Evolutionary conservation across 2,329 filamentous ascomycete genomes (phyloP), one percentile per base, ranked within the genome.

Genomic region (Trichothecium roseum): DNA sequence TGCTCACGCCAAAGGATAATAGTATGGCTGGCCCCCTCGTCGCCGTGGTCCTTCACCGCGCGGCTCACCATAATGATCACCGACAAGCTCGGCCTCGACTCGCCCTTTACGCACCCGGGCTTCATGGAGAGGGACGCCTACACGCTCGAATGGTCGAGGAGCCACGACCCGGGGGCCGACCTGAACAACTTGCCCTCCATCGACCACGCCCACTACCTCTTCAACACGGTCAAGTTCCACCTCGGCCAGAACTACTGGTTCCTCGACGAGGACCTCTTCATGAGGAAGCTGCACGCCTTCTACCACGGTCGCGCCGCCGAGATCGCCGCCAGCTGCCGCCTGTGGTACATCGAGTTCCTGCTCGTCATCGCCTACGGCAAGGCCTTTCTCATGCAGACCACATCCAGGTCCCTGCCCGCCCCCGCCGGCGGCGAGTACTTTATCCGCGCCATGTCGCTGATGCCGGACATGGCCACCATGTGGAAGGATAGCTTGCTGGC

Each of bases 401-500:
- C n/a, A n/a, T n/a, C n/a, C n/a, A n/a, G n/a, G n/a, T n/a, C n/a
- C n/a, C n/a, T n/a, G n/a, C n/a, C n/a, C n/a, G n/a, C n/a, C n/a
- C n/a, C n/a, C n/a, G n/a, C n/a, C n/a, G 54, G 53, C 2, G 40
- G 48, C 1, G 50, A 49, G 24, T 56, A 48, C 33, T 58, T 58
- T 38, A 37, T 53, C 4, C 40, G 54, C 1, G 55, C 55, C 0
- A 56, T 62, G 56, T 42, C 53, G 2, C 37, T 60, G 0, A 53
- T 63, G 43, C 59, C 59, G 3, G 53, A 57, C 8, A 46, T 51
- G 12, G 44, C 46, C 1, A 45, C 47, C 0, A 27, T 60, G 2
- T 58, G 56, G 53, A 58, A 56, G 33, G 53, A 61, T 28, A 57
- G 56, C 17, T 33, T 63, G 14, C 27, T 60, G 33, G 57, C 52